Evolutionary conservation across 108 stramenopile genomes (phyloP), one percentile per base, ranked within the genome.

Genomic region (Nannochloropsis salina): DNA sequence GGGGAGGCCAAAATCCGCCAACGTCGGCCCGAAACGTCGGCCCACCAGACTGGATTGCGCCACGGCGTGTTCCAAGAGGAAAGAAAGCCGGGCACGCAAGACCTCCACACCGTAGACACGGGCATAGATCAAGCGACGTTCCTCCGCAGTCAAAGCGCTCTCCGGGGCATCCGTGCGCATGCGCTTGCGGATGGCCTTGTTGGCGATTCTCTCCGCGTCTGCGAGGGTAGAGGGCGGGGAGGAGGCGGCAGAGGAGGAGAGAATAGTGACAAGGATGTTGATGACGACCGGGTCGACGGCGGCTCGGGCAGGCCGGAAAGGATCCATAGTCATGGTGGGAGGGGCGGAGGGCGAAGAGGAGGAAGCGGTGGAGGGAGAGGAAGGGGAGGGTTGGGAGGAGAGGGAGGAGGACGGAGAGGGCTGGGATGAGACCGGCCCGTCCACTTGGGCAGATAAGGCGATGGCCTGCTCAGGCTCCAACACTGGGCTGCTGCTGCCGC

Each of bases 261-360:
- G 61, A 8, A 74, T 74, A n/a, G 61, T 74, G 61, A 74, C 61
- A 4, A 74, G 61, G n/a, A 74, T 74, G 8, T 74, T 74, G 61
- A 74, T 74, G 4, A 74, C 61, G 3, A 74, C 61, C n/a, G 61
- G 61, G 2, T 74, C 61, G 4, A 74, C 61, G n/a, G 61, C 61
- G 20, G 61, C 61, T 1, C 61, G 61, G 8, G 61, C 61, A 15
- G 61, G 61, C 20, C 61, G 61, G 61, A 74, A 74, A 6, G 61
- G 61, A 74, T 74, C 61, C 61, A 74, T 74, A n/a, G 61, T n/a
- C 61, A 74, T 74, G n/a, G 61, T n/a, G 61, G 61, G 61, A n/a
- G 61, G 61, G 61, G 61, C 3, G 61, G 61, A 74, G 8, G 4
- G 47, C 0, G 47, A 51, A 15, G 47, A 51, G 47, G 47, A 51